Conservation (phyloP, 73 alveolate genomes). For the Paramecium primaurelia region DNA sequence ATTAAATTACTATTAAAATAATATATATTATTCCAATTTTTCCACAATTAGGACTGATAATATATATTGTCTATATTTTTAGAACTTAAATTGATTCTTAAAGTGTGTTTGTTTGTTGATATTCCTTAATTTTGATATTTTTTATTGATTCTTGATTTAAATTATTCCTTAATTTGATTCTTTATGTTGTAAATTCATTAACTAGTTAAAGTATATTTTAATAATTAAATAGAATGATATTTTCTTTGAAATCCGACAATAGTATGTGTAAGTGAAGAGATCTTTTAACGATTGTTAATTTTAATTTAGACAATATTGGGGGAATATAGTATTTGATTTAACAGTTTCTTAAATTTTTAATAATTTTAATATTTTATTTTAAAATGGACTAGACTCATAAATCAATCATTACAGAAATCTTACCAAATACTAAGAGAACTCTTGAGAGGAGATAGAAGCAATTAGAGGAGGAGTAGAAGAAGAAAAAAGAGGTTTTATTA, state of each 20-base stretch:
- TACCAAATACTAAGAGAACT: conserved; percentile 63
- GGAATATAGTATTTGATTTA: neutral
- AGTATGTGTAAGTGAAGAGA: neutral
- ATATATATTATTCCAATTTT: too few species aligned
- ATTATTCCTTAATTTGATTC: too few species aligned
- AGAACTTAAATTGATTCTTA: too few species aligned
- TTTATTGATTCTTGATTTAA: too few species aligned
- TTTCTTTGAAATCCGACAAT: neutral
- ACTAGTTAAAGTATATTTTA: neutral
- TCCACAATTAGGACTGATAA: too few species aligned
- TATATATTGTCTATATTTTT: too few species aligned
- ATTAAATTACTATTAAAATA: too few species aligned
- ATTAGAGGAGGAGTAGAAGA: conserved; percentile 50
- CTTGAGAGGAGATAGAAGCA: conserved; percentile 39
- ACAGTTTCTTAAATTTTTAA: neutral
- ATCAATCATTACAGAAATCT: conserved; percentile 30
- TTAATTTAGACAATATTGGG: neutral
- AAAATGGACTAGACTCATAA: neutral
- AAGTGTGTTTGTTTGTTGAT: too few species aligned
- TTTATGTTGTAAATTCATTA: neutral
- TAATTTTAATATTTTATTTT: neutral
- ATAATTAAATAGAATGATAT: neutral
- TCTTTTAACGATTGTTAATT: neutral
- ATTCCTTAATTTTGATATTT: too few species aligned
- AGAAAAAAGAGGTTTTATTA: conserved; percentile 20